Percentiles rank a stretch among this genome's conserved stretches.
Evolutionary conservation across 2,329 filamentous ascomycete species (phyloP).

Genomic region (Daldinia sp.): DNA sequence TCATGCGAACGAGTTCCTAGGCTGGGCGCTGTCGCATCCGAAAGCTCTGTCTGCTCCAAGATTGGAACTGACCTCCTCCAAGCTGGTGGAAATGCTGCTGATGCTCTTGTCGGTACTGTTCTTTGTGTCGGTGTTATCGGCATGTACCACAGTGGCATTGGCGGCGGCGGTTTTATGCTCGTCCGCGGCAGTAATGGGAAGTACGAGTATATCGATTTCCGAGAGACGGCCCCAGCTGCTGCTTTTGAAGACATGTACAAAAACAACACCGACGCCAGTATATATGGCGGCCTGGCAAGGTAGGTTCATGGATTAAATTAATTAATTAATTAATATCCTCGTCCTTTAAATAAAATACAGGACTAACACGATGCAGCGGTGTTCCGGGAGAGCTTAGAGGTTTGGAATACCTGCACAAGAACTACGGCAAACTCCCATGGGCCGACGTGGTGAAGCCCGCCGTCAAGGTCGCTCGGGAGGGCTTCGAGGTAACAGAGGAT

Average conservation of each 20-base stretch:
- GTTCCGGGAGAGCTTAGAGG: conserved; percentile 80
- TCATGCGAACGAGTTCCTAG: conserved; percentile 40
- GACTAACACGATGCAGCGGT: conserved; percentile 59
- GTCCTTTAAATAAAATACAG: neutral
- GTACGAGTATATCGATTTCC: conserved; percentile 87
- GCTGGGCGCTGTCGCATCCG: conserved; percentile 76
- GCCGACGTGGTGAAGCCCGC: conserved; percentile 76
- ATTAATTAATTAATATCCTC: neutral
- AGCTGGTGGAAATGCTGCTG: conserved; percentile 76
- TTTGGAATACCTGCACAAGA: conserved; percentile 77
- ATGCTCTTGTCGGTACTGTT: conserved; percentile 79
- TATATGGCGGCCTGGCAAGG: conserved; percentile 77
- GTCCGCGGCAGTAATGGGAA: conserved; percentile 78
- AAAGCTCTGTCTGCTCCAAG: conserved; percentile 74
- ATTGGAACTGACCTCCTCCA: conserved; percentile 74
- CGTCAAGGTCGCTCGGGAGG: conserved; percentile 76
- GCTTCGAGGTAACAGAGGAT: conserved; percentile 76
- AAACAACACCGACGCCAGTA: conserved; percentile 71
- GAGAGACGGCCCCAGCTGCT: conserved; percentile 84
- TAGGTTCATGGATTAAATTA: conserved; percentile 60
- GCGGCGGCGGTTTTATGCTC: conserved; percentile 91
- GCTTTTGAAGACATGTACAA: conserved; percentile 85
- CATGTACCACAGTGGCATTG: conserved; percentile 86
- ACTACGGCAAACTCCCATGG: conserved; percentile 75
- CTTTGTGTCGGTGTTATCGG: conserved; percentile 81